Evolutionary conservation across 106 monocot species (phyloP).

Genomic region (Phalaenopsis equestris): DNA sequence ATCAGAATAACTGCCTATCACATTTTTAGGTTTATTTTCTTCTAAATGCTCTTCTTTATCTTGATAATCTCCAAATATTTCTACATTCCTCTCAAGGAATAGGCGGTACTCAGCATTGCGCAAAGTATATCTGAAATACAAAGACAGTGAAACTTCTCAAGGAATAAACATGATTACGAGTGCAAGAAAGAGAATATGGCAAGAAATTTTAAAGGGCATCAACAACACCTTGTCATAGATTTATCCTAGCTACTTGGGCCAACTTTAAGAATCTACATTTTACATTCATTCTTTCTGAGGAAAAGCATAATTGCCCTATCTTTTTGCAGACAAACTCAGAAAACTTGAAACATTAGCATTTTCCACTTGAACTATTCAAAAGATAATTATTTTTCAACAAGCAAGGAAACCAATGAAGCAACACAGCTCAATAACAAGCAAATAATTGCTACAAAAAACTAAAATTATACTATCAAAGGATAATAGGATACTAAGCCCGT

Average conservation of each 20-base stretch:
- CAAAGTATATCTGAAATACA: slow-evolving; percentile 68
- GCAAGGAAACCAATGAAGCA: background rate
- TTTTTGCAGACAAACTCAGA: background rate
- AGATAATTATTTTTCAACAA: background rate
- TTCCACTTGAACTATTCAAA: background rate
- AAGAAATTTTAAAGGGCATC: background rate
- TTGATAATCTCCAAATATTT: slow-evolving; percentile 32
- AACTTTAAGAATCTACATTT: background rate
- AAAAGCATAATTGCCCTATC: background rate
- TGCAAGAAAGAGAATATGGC: background rate
- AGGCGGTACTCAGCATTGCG: slow-evolving; percentile 89
- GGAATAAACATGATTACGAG: background rate
- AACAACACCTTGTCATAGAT: background rate
- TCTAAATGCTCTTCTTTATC: slow-evolving; percentile 22
- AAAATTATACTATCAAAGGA: background rate
- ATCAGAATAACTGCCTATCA: slow-evolving; percentile 19
- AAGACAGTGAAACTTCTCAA: background rate
- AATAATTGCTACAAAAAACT: background rate
- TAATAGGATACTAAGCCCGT: background rate
- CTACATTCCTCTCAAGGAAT: slow-evolving; percentile 79
- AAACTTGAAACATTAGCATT: background rate
- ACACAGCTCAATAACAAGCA: background rate
- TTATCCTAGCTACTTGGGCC: background rate
- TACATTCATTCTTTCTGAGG: background rate
- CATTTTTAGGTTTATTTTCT: slow-evolving; percentile 16